These are phyloP conservation scores for Paratinospora sagittata DNA, from an alignment of 164 flowering plant genomes.

Conservation along the genomic window DNA sequence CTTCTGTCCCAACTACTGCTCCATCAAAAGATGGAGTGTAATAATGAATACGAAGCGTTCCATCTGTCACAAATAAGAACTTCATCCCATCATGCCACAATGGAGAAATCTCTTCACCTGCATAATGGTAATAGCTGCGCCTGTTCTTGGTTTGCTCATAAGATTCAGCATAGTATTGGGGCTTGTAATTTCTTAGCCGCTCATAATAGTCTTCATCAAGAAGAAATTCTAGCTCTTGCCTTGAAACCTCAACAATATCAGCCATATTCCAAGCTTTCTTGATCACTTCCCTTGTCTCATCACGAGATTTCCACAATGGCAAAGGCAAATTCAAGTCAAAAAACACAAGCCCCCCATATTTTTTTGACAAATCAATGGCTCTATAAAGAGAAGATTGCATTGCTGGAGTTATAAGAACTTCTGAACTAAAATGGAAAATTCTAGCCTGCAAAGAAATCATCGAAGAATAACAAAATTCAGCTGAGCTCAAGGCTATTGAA, in stretches of 20 bases:
- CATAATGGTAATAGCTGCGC: slow-evolving; percentile 63
- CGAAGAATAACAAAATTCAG: not conserved
- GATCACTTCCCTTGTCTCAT: slow-evolving; percentile 60
- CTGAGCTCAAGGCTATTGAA: not conserved
- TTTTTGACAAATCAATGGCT: slow-evolving; percentile 65
- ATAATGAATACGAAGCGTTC: slow-evolving; percentile 77
- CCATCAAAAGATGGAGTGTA: slow-evolving; percentile 75
- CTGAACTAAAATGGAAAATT: slow-evolving; percentile 80
- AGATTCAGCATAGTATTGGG: slow-evolving; percentile 76
- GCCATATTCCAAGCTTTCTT: slow-evolving; percentile 77
- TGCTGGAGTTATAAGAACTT: slow-evolving; percentile 50
- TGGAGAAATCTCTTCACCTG: slow-evolving; percentile 66
- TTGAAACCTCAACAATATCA: slow-evolving; percentile 65
- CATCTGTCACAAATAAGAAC: slow-evolving; percentile 80
- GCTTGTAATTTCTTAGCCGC: slow-evolving; percentile 55
- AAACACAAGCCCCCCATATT: slow-evolving; percentile 66
- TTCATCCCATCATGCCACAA: slow-evolving; percentile 86
- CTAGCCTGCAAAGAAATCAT: slow-evolving; percentile 61
- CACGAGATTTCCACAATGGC: slow-evolving; percentile 86
- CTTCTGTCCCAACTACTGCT: slow-evolving; percentile 79
- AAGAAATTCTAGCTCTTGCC: slow-evolving; percentile 79
- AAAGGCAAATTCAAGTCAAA: slow-evolving; percentile 82
- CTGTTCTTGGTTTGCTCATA: slow-evolving; percentile 57
- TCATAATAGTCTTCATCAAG: slow-evolving; percentile 74
- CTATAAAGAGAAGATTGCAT: slow-evolving; percentile 56